Evolutionary conservation across 2,329 filamentous ascomycete species (phyloP).

Genomic region (Phyllosticta citribraziliensis): DNA sequence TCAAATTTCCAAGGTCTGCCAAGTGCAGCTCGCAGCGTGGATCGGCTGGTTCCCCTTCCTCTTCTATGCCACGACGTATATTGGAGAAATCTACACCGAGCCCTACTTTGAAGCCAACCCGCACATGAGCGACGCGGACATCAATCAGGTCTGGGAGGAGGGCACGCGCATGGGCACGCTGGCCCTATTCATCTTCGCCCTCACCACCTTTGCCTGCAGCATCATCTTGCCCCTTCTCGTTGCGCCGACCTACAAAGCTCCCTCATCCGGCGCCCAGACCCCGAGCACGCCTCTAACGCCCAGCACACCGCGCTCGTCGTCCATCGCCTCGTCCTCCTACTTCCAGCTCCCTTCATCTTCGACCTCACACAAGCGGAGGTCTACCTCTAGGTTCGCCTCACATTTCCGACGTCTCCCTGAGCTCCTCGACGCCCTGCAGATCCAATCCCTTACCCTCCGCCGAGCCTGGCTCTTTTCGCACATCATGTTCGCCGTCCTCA

Average conservation of each 20-base stretch:
- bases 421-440: constrained; percentile 54
- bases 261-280: constrained; percentile 25
- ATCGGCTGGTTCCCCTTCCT: constrained; percentile 93
- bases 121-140: constrained; percentile 63
- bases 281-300: constrained; percentile 33
- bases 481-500: constrained; percentile 70
- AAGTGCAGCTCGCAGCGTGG: constrained; percentile 62
- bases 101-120: constrained; percentile 70
- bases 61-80: constrained; percentile 90
- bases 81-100: constrained; percentile 86
- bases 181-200: constrained; percentile 77
- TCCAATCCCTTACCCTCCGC: constrained; percentile 77
- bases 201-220: constrained; percentile 73
- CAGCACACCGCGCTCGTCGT: constrained; percentile 12
- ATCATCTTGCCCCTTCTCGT: constrained; percentile 79
- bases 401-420: not conserved
- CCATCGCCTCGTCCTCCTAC: constrained; percentile 17
- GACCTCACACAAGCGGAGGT: constrained; percentile 15
- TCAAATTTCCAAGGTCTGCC: constrained; percentile 71
- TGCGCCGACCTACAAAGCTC: constrained; percentile 60
- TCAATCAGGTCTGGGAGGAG: constrained; percentile 71
- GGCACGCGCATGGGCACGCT: constrained; percentile 83
- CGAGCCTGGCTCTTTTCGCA: constrained; percentile 80
- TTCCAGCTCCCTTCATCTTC: constrained; percentile 16
- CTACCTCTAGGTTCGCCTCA: not conserved